A percentile compares a stretch with the other conserved stretches of the same genome.
Conservation (phyloP, 495 filamentous ascomycete species). For the Penicillium samsonianum region DNA sequence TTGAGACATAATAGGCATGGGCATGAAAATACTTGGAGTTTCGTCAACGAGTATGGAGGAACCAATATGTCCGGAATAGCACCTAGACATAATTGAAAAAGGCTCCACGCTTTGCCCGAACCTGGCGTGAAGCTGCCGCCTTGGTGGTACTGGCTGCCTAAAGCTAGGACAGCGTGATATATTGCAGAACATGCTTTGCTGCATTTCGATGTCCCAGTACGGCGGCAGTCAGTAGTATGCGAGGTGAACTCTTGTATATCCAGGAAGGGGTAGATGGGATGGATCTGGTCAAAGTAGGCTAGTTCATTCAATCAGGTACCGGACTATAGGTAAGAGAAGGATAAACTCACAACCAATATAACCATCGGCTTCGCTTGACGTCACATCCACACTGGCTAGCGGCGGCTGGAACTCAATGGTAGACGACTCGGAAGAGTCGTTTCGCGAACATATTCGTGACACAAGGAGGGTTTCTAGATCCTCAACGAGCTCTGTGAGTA, state of each 20-base stretch:
- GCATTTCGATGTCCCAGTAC: not conserved
- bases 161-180: conserved; percentile 39
- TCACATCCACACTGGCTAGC: not conserved
- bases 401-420: not conserved
- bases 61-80: conserved; percentile 26
- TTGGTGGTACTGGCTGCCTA: conserved; percentile 35
- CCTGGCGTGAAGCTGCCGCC: conserved; percentile 38
- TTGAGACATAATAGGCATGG: not conserved
- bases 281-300: conserved; percentile 40
- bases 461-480: not conserved
- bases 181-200: conserved; percentile 32
- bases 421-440: not conserved
- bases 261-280: conserved; percentile 39
- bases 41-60: conserved; percentile 25
- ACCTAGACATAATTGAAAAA: conserved; percentile 31
- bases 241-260: conserved; percentile 33
- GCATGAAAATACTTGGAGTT: conserved; percentile 21
- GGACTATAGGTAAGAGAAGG: not conserved
- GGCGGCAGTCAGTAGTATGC: not conserved
- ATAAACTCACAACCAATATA: not conserved
- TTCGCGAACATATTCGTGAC: not conserved
- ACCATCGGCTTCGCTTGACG: not conserved
- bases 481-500: not conserved
- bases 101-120: conserved; percentile 36
- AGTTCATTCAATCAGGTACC: not conserved